A percentile compares a stretch with the other conserved stretches of the same genome.
These are phyloP conservation scores for Nicotiana noctiflora DNA, from an alignment of 257 asterid genomes.

Conservation along the genomic window DNA sequence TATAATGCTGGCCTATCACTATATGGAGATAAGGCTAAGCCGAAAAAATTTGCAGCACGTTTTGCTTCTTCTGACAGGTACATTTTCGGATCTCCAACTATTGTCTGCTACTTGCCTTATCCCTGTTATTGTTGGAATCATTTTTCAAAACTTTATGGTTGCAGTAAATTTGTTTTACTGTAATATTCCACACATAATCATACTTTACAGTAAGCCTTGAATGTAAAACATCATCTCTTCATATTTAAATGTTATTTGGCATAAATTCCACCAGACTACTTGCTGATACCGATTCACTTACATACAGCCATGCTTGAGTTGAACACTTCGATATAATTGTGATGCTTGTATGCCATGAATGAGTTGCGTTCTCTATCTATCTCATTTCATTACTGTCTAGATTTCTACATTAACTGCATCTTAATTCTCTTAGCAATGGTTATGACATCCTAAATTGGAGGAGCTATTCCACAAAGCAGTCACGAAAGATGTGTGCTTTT, in stretches of 20 bases:
- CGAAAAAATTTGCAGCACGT: constrained; percentile 86
- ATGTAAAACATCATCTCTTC: not conserved
- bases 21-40: constrained; percentile 90
- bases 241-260: not conserved
- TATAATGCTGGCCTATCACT: constrained; percentile 76
- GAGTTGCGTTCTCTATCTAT: not conserved
- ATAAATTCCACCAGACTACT: not conserved
- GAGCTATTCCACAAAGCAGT: not conserved
- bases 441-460: not conserved
- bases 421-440: not conserved
- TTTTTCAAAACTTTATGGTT: not conserved
- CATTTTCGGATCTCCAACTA: constrained; percentile 11
- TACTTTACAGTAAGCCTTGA: not conserved
- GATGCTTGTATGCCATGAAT: not conserved
- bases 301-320: not conserved
- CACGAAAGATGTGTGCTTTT: not conserved
- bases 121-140: not conserved
- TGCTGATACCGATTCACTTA: not conserved
- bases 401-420: not conserved
- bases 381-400: not conserved
- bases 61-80: constrained; percentile 92
- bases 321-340: not conserved
- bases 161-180: not conserved
- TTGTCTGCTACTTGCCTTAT: not conserved
- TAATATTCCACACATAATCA: not conserved